Evolutionary conservation across 192 early-diverging fungal genomes (phyloP).

Genomic region (Coemansia sp.): DNA sequence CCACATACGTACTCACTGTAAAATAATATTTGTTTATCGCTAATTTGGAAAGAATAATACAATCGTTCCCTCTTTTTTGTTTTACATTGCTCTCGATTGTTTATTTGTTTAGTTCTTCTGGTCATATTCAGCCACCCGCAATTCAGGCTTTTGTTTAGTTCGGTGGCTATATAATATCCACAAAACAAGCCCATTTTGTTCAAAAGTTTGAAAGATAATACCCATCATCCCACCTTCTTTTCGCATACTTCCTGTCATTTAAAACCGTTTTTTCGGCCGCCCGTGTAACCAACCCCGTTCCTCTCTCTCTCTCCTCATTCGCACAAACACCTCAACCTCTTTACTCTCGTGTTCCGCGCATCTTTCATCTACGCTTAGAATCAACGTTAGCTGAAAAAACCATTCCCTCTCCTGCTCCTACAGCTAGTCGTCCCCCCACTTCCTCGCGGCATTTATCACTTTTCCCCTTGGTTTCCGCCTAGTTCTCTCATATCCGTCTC

Average conservation of each 20-base stretch:
- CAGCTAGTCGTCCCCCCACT: too few relatives aligned
- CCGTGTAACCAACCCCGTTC: not conserved
- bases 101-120: not conserved
- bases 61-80: slow-evolving; percentile 1
- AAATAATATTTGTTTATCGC: not conserved
- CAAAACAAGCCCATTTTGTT: slow-evolving; percentile 1
- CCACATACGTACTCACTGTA: not conserved
- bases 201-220: not conserved
- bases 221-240: not conserved
- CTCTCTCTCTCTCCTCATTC: not conserved
- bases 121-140: not conserved
- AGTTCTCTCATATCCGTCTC: too few relatives aligned
- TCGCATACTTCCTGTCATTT: not conserved
- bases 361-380: too few relatives aligned
- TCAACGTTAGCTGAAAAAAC: too few relatives aligned
- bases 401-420: too few relatives aligned
- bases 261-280: not conserved
- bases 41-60: not conserved
- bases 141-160: not conserved
- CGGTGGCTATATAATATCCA: slow-evolving; percentile 20
- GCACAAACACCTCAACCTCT: not conserved
- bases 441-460: too few relatives aligned
- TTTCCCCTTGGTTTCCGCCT: not conserved
- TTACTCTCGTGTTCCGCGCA: too few relatives aligned
- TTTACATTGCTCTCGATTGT: not conserved